A percentile compares a stretch with the other conserved stretches of the same genome.
Evolutionary conservation across 225 moss, liverwort and hornwort species (phyloP).

Genomic region (Climacium dendroides): DNA sequence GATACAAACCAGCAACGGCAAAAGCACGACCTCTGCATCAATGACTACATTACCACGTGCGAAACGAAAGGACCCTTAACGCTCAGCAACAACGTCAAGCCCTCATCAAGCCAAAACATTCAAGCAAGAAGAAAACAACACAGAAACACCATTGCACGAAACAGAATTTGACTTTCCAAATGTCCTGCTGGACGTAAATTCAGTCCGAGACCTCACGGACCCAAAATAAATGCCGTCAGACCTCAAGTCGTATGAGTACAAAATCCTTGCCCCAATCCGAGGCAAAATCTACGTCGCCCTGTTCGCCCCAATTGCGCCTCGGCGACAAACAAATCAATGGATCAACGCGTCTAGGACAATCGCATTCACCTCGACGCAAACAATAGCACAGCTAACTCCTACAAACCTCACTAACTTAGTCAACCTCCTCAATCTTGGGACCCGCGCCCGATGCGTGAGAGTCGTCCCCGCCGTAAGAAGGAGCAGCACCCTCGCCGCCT

Average conservation of each 20-base stretch:
- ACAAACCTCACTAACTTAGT: background rate
- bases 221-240: background rate
- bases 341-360: no score
- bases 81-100: no score
- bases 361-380: background rate
- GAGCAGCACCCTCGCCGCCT: conserved; percentile 22
- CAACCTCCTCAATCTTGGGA: conserved; percentile 18
- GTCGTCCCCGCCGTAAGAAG: conserved; percentile 18
- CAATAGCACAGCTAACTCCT: background rate
- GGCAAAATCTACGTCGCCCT: background rate
- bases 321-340: background rate
- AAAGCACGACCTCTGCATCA: fast-evolving
- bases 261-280: background rate
- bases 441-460: background rate
- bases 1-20: background rate
- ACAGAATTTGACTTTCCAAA: background rate
- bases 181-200: background rate
- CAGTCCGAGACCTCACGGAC: background rate
- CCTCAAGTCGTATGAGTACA: background rate
- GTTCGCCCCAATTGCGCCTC: background rate
- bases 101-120: background rate
- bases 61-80: no score
- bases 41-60: no score
- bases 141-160: background rate
- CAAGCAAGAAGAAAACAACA: no score